Conservation (phyloP, 1,284 basidiomycete species). For the Malassezia obtusa region DNA sequence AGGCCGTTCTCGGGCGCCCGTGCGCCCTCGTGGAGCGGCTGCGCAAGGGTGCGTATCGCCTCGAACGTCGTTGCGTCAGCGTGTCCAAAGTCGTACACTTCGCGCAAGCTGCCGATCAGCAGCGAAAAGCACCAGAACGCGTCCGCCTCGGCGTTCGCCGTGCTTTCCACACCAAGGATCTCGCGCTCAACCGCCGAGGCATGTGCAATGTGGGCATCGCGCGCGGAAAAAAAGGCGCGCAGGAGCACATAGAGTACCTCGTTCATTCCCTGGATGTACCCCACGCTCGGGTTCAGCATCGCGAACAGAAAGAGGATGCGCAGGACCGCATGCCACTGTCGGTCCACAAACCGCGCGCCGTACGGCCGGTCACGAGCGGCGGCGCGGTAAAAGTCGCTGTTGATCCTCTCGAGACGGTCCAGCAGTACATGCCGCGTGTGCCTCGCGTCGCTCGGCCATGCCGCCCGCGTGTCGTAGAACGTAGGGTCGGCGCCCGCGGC, state of each 20-base stretch:
- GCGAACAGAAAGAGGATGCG: slow-evolving; percentile 44
- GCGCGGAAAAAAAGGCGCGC: slow-evolving; percentile 26
- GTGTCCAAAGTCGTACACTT: slow-evolving; percentile 40
- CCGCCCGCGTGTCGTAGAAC: neutral
- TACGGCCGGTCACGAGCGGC: neutral
- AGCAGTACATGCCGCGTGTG: slow-evolving; percentile 21
- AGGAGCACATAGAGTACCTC: slow-evolving; percentile 40
- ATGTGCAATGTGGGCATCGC: slow-evolving; percentile 4
- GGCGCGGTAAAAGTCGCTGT: slow-evolving; percentile 14
- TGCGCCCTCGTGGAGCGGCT: neutral
- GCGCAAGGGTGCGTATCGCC: slow-evolving; percentile 8
- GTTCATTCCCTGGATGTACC: slow-evolving; percentile 45
- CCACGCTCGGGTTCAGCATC: slow-evolving; percentile 40
- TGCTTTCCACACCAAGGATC: neutral
- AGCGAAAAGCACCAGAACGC: slow-evolving; percentile 47
- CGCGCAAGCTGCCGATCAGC: slow-evolving; percentile 38
- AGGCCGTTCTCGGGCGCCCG: slow-evolving; percentile 21
- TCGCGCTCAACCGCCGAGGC: neutral
- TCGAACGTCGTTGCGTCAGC: neutral
- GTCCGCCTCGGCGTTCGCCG: slow-evolving; percentile 34
- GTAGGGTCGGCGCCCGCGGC: slow-evolving; percentile 9
- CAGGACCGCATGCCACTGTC: slow-evolving; percentile 40
- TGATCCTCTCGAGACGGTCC: slow-evolving; percentile 22
- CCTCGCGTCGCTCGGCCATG: neutral
- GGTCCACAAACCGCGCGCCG: slow-evolving; percentile 10